These are phyloP conservation scores for Daldinia concentrica DNA, from an alignment of 495 filamentous ascomycete genomes.

Conservation along the genomic window DNA sequence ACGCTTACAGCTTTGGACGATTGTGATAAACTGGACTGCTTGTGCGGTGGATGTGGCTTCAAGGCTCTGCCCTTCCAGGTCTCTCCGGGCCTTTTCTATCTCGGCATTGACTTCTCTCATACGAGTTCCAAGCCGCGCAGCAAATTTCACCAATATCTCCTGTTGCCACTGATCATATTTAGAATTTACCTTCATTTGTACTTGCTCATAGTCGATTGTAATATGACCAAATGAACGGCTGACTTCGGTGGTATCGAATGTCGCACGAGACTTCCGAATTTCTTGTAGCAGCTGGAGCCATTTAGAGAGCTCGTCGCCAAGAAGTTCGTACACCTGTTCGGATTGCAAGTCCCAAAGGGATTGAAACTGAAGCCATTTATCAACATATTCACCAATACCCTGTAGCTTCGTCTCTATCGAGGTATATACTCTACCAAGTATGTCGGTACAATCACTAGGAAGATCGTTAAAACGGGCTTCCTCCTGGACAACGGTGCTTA, in stretches of 20 bases:
- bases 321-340: constrained; percentile 88
- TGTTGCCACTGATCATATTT: constrained; percentile 99
- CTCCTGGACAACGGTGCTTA: constrained; percentile 68
- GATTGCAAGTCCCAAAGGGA: constrained; percentile 97
- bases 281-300: constrained; percentile 96
- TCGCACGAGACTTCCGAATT: constrained; percentile 89
- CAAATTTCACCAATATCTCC: constrained; percentile 93
- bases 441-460: constrained; percentile 79
- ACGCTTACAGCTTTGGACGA: constrained; percentile 93
- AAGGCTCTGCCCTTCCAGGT: constrained; percentile 88
- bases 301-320: constrained; percentile 88
- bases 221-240: constrained; percentile 91
- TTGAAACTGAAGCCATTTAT: constrained; percentile 98
- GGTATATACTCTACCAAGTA: constrained; percentile 79
- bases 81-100: constrained; percentile 84
- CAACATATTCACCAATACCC: constrained; percentile 82
- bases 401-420: constrained; percentile 80
- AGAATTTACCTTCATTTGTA: constrained; percentile 95
- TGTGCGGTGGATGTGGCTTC: constrained; percentile 94
- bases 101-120: constrained; percentile 91
- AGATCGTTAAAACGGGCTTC: constrained; percentile 85
- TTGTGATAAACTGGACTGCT: constrained; percentile 97
- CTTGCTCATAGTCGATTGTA: constrained; percentile 95
- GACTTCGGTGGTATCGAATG: constrained; percentile 95
- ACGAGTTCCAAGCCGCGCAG: constrained; percentile 82